These are phyloP conservation scores for Penicillium occitanis DNA, from an alignment of 2,329 filamentous ascomycete genomes.

Conservation along the genomic window DNA sequence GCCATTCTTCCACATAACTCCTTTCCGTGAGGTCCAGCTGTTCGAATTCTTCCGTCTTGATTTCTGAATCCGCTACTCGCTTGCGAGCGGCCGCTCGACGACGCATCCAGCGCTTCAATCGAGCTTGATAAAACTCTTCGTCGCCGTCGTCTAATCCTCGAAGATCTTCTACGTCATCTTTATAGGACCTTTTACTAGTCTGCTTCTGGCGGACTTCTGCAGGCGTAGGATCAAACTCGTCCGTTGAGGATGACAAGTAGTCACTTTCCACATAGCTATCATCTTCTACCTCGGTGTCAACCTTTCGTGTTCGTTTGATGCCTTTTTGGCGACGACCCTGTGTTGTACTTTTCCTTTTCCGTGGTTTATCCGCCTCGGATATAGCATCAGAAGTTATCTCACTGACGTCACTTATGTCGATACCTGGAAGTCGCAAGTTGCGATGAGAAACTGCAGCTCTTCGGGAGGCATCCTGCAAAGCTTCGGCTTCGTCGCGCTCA, in stretches of 20 bases:
- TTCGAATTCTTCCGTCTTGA: slow-evolving; percentile 27
- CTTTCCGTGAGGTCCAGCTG: slow-evolving; percentile 43
- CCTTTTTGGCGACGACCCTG: slow-evolving; percentile 8
- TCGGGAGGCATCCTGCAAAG: slow-evolving; percentile 42
- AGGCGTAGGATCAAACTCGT: slow-evolving; percentile 38
- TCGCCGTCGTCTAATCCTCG: slow-evolving; percentile 82
- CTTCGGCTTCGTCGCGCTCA: slow-evolving; percentile 55
- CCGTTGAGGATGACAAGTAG: slow-evolving; percentile 32
- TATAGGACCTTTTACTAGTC: slow-evolving; percentile 27
- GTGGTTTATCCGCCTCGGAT: slow-evolving; percentile 15
- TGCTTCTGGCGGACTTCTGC: slow-evolving; percentile 30
- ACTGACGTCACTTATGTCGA: slow-evolving; percentile 54
- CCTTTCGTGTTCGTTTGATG: slow-evolving; percentile 15
- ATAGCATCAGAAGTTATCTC: slow-evolving; percentile 32
- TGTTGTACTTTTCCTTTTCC: slow-evolving; percentile 40
- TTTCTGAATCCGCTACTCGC: slow-evolving; percentile 37
- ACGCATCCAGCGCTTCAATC: slow-evolving; percentile 73
- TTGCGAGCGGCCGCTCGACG: slow-evolving; percentile 61
- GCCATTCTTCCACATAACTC: slow-evolving; percentile 63
- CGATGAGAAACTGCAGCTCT: slow-evolving; percentile 64
- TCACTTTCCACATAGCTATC: slow-evolving; percentile 40
- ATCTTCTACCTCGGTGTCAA: slow-evolving; percentile 29
- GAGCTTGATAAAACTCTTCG: slow-evolving; percentile 72
- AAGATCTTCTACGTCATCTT: slow-evolving; percentile 55
- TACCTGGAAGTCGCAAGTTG: slow-evolving; percentile 70